Evolutionary conservation across 257 asterid species (phyloP).

Genomic region (Schizonepeta tenuifolia): DNA sequence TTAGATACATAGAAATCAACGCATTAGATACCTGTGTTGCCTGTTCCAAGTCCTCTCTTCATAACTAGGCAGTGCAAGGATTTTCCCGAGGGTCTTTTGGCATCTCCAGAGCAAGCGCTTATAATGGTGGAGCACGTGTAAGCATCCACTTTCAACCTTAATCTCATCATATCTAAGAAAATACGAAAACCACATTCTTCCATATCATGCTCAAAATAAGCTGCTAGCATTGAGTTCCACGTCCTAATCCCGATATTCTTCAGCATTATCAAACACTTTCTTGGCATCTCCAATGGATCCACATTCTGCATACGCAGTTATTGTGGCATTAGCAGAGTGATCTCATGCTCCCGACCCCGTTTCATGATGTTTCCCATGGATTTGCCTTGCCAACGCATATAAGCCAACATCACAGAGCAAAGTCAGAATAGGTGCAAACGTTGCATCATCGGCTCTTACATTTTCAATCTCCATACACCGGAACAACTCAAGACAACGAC

Average conservation of each 20-base stretch:
- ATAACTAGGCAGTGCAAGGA: conserved; percentile 70
- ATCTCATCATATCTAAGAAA: conserved; percentile 66
- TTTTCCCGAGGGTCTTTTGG: conserved; percentile 47
- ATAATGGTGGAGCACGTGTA: conserved; percentile 60
- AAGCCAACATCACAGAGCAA: conserved; percentile 52
- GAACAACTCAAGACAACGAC: conserved; percentile 52
- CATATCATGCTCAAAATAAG: conserved; percentile 55
- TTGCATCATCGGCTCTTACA: conserved; percentile 68
- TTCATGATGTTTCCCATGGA: conserved; percentile 73
- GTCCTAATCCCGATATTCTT: conserved; percentile 64
- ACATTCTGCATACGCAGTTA: conserved; percentile 70
- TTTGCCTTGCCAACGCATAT: conserved; percentile 54
- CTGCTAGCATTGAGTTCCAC: conserved; percentile 87
- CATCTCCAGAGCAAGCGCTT: conserved; percentile 17
- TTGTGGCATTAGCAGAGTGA: conserved; percentile 72
- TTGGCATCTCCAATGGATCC: conserved; percentile 56
- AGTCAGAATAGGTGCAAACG: conserved; percentile 75
- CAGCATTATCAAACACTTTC: conserved; percentile 55
- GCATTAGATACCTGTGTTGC: conserved; percentile 63
- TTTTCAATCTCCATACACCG: conserved; percentile 63
- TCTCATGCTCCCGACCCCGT: conserved; percentile 59
- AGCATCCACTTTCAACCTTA: conserved; percentile 57
- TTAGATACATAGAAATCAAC: conserved; percentile 71
- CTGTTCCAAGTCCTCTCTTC: conserved; percentile 71
- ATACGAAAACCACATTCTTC: conserved; percentile 52